These are phyloP conservation scores for Pleurotus pulmonarius DNA, from an alignment of 768 basidiomycete genomes.

Conservation along the genomic window DNA sequence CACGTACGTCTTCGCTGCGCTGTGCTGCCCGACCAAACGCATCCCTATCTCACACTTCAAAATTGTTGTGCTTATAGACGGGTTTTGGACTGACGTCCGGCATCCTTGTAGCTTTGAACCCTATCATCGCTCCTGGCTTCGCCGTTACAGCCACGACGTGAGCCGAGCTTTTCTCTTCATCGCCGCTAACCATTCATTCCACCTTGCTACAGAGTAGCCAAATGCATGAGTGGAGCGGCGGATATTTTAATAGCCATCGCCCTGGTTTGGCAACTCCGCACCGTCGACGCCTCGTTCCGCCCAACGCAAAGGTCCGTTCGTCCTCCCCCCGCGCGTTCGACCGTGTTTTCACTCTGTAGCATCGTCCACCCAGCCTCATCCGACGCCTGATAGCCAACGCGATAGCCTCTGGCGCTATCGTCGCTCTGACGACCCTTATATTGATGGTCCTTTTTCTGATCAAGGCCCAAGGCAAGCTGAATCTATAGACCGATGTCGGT, in stretches of 20 bases:
- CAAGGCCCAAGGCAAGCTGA: neutral
- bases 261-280: conserved; percentile 12
- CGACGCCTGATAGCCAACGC: conserved; percentile 8
- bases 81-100: neutral
- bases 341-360: neutral
- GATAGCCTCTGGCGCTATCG: conserved; percentile 8
- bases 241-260: conserved; percentile 9
- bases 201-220: neutral
- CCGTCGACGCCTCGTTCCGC: conserved; percentile 6
- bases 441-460: conserved; percentile 9
- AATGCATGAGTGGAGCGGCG: conserved; percentile 3
- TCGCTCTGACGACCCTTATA: conserved; percentile 3
- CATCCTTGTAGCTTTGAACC: neutral
- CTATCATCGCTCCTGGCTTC: neutral
- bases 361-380: conserved; percentile 4
- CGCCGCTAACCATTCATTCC: no score
- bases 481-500: no score
- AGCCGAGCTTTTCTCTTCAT: neutral
- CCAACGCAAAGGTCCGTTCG: conserved; percentile 8
- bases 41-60: no score
- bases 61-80: neutral
- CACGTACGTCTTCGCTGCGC: neutral
- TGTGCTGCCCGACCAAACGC: neutral
- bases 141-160: conserved; percentile 11
- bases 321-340: neutral